Conservation (phyloP, 768 basidiomycete genomes). For the Boletus pseudo-olivaceus region DNA sequence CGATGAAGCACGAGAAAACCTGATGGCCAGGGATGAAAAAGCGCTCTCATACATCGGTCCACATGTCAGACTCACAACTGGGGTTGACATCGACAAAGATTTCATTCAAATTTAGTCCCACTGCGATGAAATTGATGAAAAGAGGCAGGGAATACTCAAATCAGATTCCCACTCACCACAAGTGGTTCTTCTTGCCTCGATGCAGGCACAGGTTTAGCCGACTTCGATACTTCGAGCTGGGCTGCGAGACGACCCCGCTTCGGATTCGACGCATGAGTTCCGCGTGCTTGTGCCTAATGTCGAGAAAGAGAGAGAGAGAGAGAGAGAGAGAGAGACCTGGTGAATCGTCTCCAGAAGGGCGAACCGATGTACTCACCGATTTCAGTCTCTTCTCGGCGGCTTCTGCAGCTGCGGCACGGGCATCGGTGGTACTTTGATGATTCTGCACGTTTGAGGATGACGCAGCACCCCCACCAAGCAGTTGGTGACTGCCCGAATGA, state of each 20-base stretch:
- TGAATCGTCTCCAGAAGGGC: conserved; percentile 23
- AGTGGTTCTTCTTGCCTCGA: conserved; percentile 38
- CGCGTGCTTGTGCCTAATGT: conserved; percentile 40
- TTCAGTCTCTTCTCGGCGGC: conserved; percentile 60
- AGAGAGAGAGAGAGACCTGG: conserved; percentile 5
- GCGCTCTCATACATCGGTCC: conserved; percentile 16
- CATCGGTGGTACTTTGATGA: conserved; percentile 34
- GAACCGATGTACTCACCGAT: conserved; percentile 40
- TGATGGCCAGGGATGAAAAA: conserved; percentile 28
- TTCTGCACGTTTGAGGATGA: conserved; percentile 21
- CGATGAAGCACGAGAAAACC: conserved; percentile 34
- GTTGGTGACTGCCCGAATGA: conserved; percentile 45
- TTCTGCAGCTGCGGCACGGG: conserved; percentile 55
- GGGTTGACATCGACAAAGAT: conserved; percentile 19
- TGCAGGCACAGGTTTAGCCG: conserved; percentile 35
- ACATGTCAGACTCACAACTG: conserved; percentile 23
- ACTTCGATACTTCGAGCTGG: conserved; percentile 39
- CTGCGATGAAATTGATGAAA: conserved; percentile 33
- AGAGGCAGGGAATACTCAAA: conserved; percentile 17
- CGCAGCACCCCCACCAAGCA: conserved; percentile 40
- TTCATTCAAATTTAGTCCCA: conserved; percentile 39
- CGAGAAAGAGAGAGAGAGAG: not conserved
- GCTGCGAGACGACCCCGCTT: conserved; percentile 43
- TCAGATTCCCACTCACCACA: conserved; percentile 40
- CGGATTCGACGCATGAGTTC: conserved; percentile 42